Base-by-base conservation (phyloP, 768 basidiomycete genomes). In the Thelephora aurantiotincta region DNA sequence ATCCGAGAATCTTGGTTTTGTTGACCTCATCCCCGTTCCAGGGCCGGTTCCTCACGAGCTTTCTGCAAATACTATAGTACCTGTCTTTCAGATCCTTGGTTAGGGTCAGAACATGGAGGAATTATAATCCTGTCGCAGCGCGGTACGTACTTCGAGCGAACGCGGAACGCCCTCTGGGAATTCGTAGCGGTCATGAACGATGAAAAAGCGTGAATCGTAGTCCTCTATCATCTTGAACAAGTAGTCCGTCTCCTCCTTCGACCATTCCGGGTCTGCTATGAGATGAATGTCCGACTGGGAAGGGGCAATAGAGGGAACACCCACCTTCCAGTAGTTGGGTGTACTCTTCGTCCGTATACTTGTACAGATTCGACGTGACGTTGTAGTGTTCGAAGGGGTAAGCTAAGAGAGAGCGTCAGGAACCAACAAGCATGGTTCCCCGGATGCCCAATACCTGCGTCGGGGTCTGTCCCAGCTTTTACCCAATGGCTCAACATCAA, bases 241-340 rank as follows among this genome's bases (percentile, higher is more conserved):
- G 58, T 97, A 90, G 59, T 90, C 85, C 0, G 96, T 97, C 63
- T 97, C 92, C 54, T 91, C 88, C 55, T 82, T 84, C 5, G 86
- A 75, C 96, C 96, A 98, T 50, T 82, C 82, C 9, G 66, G 67
- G 56, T 93, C 94, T 82, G 47, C 42, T 12, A 18, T 22, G 20
- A n/a, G 2, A 33, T n/a, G 11, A 30, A 13, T 11, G 9, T 16
- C 23, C 16, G 1, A 43, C 23, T 18, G 47, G 33, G 19, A 30
- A 11, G 20, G 26, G 9, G 43, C 7, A n/a, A n/a, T 22, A 11
- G 20, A 37, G 13, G 2, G 20, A 1, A 12, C 33, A 52, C 69
- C 42, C 42, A 85, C 88, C 88, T 67, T 81, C 73, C 2, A 96
- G 66, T 54, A 80, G 73, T n/a, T 71, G 70, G 2, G 75, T 73